phyloP scores from a whole-genome alignment of 2,329 filamentous ascomycete species.

The Beauveria caledonica region DNA sequence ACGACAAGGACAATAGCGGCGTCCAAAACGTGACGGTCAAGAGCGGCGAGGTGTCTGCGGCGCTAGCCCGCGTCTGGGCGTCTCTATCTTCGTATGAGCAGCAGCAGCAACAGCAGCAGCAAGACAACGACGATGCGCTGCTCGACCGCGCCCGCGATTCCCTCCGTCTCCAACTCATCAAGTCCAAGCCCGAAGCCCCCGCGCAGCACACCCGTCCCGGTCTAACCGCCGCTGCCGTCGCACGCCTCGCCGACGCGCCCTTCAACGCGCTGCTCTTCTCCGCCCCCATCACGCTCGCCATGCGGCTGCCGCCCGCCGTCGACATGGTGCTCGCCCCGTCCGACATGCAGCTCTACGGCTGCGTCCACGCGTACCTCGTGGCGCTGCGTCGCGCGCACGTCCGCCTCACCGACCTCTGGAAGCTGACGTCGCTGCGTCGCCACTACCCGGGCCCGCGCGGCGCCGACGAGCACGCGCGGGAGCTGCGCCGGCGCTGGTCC shows the following conservation, averaged over 20 bases:
- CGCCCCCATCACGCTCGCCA: conserved; percentile 56
- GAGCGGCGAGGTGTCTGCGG: conserved; percentile 74
- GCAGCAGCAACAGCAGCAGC: conserved; percentile 43
- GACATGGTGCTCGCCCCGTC: conserved; percentile 76
- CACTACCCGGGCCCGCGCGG: conserved; percentile 63
- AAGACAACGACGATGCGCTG: conserved; percentile 71
- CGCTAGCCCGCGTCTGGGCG: conserved; percentile 71
- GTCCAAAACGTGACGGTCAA: conserved; percentile 55
- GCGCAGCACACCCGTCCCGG: conserved; percentile 28
- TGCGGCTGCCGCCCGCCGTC: conserved; percentile 69
- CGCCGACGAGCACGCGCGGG: conserved; percentile 51
- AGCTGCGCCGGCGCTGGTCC: conserved; percentile 57
- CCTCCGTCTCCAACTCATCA: conserved; percentile 57
- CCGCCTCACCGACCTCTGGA: conserved; percentile 79
- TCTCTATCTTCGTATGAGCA: conserved; percentile 68
- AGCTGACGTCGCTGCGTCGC: conserved; percentile 67
- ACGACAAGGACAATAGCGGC: conserved; percentile 46
- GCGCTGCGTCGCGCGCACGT: conserved; percentile 81
- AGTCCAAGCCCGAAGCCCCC: conserved; percentile 33
- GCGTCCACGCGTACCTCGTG: conserved; percentile 80
- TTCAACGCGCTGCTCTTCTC: conserved; percentile 82
- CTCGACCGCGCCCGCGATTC: conserved; percentile 76
- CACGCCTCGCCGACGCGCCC: conserved; percentile 39
- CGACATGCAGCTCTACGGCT: conserved; percentile 72
- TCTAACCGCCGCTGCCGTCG: conserved; percentile 22